phyloP scores from a whole-genome alignment of 2,329 filamentous ascomycete genomes.

The Sporothrix schenckii region DNA sequence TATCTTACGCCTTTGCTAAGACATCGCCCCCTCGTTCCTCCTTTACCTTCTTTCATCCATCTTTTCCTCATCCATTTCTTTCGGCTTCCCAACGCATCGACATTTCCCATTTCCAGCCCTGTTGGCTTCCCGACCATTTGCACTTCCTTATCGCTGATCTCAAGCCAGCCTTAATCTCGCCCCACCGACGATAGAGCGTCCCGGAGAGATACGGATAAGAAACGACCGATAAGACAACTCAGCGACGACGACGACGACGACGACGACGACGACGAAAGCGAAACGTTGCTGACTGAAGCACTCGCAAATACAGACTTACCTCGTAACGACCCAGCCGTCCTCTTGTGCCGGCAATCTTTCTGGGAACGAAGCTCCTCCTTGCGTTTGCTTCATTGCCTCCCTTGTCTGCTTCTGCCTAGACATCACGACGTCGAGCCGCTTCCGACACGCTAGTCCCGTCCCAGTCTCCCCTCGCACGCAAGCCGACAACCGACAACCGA shows the following conservation, averaged over 20 bases:
- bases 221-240: conserved; percentile 11
- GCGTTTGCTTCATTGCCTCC: not conserved
- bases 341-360: not conserved
- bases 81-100: not conserved
- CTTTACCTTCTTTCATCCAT: not conserved
- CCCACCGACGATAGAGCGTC: not conserved
- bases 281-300: no score
- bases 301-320: not conserved
- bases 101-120: not conserved
- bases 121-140: conserved; percentile 7
- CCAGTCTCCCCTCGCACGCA: no score
- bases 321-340: not conserved
- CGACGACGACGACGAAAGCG: not conserved
- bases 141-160: not conserved
- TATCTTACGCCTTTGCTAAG: not conserved
- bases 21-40: conserved; percentile 3
- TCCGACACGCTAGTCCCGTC: not conserved
- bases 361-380: not conserved
- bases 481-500: no score
- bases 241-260: not conserved
- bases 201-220: conserved; percentile 21
- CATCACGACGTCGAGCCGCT: not conserved
- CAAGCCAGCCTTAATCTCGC: not conserved
- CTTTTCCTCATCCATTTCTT: not conserved
- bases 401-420: not conserved